phyloP scores from a whole-genome alignment of 495 filamentous ascomycete species.

The Talaromyces adpressus region DNA sequence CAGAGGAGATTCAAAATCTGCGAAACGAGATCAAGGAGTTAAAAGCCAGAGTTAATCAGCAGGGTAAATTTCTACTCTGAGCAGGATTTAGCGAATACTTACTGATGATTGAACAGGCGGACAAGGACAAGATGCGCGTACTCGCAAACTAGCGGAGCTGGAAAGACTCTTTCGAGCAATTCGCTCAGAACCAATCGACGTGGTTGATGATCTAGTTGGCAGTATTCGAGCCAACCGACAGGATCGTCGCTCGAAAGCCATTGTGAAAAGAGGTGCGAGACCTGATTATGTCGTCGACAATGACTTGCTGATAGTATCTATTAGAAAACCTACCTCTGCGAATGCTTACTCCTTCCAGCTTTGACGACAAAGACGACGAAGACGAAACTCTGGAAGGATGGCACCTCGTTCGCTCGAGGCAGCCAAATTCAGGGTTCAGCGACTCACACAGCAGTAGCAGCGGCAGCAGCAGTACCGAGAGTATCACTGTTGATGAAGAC shows the following conservation, averaged over 20 bases:
- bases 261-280: background rate
- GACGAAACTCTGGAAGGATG: background rate
- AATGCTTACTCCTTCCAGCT: constrained; percentile 1
- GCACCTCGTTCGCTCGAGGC: background rate
- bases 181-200: constrained; percentile 27
- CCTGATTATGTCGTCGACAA: background rate
- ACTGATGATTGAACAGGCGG: background rate
- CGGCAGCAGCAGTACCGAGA: constrained; percentile 7
- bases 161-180: constrained; percentile 34
- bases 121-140: background rate
- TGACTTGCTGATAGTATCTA: background rate
- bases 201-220: constrained; percentile 28
- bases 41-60: constrained; percentile 20
- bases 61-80: constrained; percentile 16
- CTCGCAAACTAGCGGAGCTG: constrained; percentile 26
- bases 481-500: constrained; percentile 7
- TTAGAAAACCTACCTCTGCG: background rate
- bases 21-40: constrained; percentile 33
- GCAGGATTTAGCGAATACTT: background rate
- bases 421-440: background rate
- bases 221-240: constrained; percentile 19
- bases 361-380: constrained; percentile 3
- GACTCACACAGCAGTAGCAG: constrained; percentile 7
- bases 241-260: background rate
- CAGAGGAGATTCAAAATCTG: constrained; percentile 37